Evolutionary conservation across 306 rosid species (phyloP).

Genomic region (Rosa chinensis): DNA sequence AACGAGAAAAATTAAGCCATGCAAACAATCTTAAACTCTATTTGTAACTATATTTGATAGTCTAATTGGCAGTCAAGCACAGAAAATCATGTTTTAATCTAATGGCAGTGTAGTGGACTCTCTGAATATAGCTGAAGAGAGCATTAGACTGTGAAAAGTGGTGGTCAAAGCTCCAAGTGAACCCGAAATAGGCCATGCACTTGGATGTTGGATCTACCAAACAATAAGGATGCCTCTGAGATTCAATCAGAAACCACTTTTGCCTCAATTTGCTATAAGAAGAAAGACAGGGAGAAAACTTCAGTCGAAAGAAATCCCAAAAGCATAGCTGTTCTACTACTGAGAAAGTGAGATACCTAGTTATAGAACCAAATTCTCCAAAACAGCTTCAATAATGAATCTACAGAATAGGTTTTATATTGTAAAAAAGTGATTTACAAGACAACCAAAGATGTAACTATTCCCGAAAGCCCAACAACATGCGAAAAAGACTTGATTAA

Average conservation of each 20-base stretch:
- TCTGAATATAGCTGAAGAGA: neutral
- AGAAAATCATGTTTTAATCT: neutral
- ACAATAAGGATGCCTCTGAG: neutral
- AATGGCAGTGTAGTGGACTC: neutral
- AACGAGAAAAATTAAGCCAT: constrained; percentile 34
- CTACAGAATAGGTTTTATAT: neutral
- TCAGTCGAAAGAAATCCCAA: neutral
- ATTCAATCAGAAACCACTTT: neutral
- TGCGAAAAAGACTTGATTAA: neutral
- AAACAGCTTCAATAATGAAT: neutral
- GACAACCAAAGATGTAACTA: neutral
- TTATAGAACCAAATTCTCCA: neutral
- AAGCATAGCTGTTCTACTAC: neutral
- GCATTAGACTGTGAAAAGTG: neutral
- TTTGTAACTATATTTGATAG: neutral
- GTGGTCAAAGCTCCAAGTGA: neutral
- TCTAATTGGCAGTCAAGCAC: neutral
- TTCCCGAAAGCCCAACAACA: neutral
- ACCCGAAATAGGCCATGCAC: neutral
- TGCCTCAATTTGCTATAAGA: neutral
- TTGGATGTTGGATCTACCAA: neutral
- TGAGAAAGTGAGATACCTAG: constrained; percentile 6
- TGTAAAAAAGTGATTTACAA: neutral
- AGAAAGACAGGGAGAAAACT: neutral
- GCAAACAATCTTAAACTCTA: neutral